phyloP scores from a whole-genome alignment of 768 basidiomycete genomes.

The Tylopilus rubrobrunneus region DNA sequence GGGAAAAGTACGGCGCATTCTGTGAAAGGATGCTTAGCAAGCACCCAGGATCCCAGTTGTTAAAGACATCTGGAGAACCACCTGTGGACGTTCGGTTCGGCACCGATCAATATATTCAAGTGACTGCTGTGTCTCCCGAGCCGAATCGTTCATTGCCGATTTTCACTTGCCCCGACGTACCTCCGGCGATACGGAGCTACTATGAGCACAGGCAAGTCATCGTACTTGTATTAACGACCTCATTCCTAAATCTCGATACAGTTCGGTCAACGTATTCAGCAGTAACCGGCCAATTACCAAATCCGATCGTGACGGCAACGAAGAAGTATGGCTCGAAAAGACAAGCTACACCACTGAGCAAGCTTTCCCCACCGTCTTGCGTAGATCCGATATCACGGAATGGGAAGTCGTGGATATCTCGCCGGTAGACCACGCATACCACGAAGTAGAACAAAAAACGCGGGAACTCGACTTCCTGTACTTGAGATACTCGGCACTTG shows the following conservation, averaged over 20 bases:
- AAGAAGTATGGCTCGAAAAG: slow-evolving; percentile 87
- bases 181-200: slow-evolving; percentile 73
- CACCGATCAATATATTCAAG: slow-evolving; percentile 82
- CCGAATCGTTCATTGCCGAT: slow-evolving; percentile 74
- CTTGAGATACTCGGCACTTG: slow-evolving; percentile 69
- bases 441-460: slow-evolving; percentile 77
- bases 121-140: slow-evolving; percentile 80
- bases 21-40: slow-evolving; percentile 91
- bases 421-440: slow-evolving; percentile 78
- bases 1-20: slow-evolving; percentile 89
- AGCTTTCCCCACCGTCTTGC: slow-evolving; percentile 85
- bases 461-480: slow-evolving; percentile 70
- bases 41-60: slow-evolving; percentile 77
- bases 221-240: neutral
- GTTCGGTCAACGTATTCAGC: slow-evolving; percentile 82
- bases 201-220: slow-evolving; percentile 74
- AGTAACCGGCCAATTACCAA: slow-evolving; percentile 68
- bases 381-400: slow-evolving; percentile 80
- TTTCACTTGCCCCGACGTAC: slow-evolving; percentile 83
- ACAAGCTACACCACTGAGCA: slow-evolving; percentile 84
- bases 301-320: slow-evolving; percentile 55
- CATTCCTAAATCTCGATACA: slow-evolving; percentile 27
- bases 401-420: slow-evolving; percentile 73
- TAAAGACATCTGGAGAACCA: slow-evolving; percentile 73
- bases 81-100: slow-evolving; percentile 77